Percentiles rank a stretch among this genome's conserved stretches.
Conservation (phyloP, 768 basidiomycete species). For the Antrodiella citrinella region DNA sequence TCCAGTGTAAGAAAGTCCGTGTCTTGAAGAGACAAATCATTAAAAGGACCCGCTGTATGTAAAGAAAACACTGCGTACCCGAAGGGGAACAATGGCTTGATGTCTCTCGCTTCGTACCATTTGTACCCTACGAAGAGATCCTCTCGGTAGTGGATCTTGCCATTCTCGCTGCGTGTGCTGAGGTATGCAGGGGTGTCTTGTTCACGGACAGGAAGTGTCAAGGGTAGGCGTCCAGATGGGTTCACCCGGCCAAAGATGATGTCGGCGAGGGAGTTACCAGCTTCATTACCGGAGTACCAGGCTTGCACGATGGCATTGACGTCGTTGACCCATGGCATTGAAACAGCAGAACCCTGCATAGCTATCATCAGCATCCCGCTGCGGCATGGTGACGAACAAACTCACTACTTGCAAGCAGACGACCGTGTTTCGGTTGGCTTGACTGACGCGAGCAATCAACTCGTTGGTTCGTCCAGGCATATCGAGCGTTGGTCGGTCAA, state of each 20-base stretch:
- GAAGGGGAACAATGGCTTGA: constrained; percentile 58
- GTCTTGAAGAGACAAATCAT: constrained; percentile 27
- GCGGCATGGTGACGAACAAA: not conserved
- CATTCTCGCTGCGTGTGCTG: constrained; percentile 52
- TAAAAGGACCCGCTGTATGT: constrained; percentile 1
- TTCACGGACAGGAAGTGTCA: constrained; percentile 50
- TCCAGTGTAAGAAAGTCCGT: constrained; percentile 69
- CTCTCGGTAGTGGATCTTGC: constrained; percentile 45
- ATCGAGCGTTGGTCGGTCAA: constrained; percentile 53
- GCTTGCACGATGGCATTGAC: constrained; percentile 51
- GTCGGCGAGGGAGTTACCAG: constrained; percentile 58
- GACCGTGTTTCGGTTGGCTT: constrained; percentile 49
- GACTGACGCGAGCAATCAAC: constrained; percentile 41
- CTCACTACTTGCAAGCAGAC: constrained; percentile 57
- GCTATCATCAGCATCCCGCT: constrained; percentile 1
- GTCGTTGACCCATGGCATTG: constrained; percentile 65
- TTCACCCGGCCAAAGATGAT: constrained; percentile 57
- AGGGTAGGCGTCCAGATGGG: constrained; percentile 49
- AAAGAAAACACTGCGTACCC: constrained; percentile 33
- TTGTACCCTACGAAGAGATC: constrained; percentile 68
- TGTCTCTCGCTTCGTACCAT: constrained; percentile 45
- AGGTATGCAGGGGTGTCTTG: constrained; percentile 57
- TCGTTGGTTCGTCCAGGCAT: constrained; percentile 57
- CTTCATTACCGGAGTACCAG: constrained; percentile 62
- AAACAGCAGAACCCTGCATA: constrained; percentile 53